A percentile compares a stretch with the other conserved stretches of the same genome.
phyloP scores from a whole-genome alignment of 2,329 filamentous ascomycete genomes.

The Taxawa tesnikishii region DNA sequence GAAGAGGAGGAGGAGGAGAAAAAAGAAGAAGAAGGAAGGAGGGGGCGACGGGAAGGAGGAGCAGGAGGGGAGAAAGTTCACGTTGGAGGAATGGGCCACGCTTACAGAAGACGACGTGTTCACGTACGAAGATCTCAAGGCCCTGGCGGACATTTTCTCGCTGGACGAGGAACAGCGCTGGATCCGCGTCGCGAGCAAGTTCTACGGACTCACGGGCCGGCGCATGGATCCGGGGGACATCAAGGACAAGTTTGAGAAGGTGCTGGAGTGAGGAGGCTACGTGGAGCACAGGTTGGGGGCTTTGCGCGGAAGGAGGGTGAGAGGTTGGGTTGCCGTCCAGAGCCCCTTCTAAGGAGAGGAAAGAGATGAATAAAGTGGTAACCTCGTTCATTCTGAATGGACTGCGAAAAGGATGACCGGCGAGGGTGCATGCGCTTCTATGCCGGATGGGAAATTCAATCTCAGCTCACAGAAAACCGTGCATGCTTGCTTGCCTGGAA shows the following conservation, averaged over 20 bases:
- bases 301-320: no score
- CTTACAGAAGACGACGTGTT: constrained; percentile 23
- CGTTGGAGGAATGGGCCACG: not conserved
- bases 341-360: no score
- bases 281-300: not conserved
- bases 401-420: no score
- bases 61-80: constrained; percentile 6
- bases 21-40: constrained; percentile 7
- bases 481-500: no score
- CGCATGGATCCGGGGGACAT: constrained; percentile 48
- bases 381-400: no score
- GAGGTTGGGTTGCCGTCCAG: no score
- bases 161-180: constrained; percentile 32
- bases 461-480: no score
- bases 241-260: constrained; percentile 44
- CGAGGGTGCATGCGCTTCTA: no score
- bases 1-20: constrained; percentile 10
- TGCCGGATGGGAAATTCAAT: no score
- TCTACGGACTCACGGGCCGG: constrained; percentile 37
- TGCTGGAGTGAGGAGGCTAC: constrained; percentile 19
- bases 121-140: constrained; percentile 23
- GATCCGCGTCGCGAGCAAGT: constrained; percentile 33
- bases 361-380: no score
- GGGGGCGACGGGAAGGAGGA: constrained; percentile 6
- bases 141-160: constrained; percentile 31